Base-by-base conservation (phyloP, 2,329 filamentous ascomycete species). In the Kalmusia sp. region DNA sequence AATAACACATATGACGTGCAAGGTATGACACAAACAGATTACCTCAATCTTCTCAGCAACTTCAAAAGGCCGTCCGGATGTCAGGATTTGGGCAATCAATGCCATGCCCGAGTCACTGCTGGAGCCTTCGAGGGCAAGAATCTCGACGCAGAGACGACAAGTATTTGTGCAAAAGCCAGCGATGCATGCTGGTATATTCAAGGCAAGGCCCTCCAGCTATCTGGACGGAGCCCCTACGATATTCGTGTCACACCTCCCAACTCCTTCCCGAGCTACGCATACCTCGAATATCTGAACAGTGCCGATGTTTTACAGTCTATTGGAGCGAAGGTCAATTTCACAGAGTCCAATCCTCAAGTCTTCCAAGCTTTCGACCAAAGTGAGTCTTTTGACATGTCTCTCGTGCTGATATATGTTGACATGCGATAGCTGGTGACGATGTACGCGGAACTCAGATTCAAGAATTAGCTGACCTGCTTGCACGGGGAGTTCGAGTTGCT, bases 1-100 rank as follows among this genome's bases (percentile, higher is more conserved):
- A 84, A 85, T 65, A 90, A 90, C 67, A 85, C 87, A 0, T 92
- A 90, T 66, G 84, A 81, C 7, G 80, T 89, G 51, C 65, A 83
- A 57, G 78, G 82, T 2, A 81, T 90, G 58, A 79, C 80, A 39
- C 75, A 81, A 6, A 79, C 80, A 1, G 77, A 80, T 41, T 80
- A 82, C 41, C 66, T 79, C 37, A 76, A 80, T 35, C 71, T 76
- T 22, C 71, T 80, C 27, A 75, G 76, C 19, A 77, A 72, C 15
- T 84, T 81, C 61, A 79, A 80, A 44, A 64, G 59, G 35, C 62
- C 72, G 8, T 77, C 70, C 24, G 86, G 85, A 12, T 89, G 86
- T 67, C 71, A 72, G 37, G 81, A 84, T 12, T 45, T 61, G 19
- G 72, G 75, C 19, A 54, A 57, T 9, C 53, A 63, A 31, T 78